Evolutionary conservation across 495 filamentous ascomycete genomes (phyloP).

Genomic region (Daldinia grandis): DNA sequence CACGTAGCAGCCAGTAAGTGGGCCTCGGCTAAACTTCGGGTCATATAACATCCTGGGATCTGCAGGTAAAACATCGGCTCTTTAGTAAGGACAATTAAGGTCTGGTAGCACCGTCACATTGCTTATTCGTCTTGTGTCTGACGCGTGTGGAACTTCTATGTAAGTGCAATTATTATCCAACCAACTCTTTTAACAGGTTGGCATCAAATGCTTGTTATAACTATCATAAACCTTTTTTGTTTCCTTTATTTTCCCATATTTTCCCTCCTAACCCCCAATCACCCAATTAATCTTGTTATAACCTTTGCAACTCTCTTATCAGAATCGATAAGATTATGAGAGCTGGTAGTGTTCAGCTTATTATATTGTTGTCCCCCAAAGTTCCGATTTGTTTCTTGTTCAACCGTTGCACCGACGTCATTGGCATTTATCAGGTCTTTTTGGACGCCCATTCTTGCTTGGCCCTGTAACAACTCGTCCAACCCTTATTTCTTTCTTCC

Average conservation of each 20-base stretch:
- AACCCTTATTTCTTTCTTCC: neutral
- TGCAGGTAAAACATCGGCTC: slow-evolving; percentile 22
- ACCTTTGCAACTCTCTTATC: neutral
- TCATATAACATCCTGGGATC: neutral
- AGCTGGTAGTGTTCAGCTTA: neutral
- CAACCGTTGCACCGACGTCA: slow-evolving; percentile 24
- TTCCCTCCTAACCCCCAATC: neutral
- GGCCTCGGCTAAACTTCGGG: slow-evolving; percentile 20
- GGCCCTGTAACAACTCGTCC: neutral
- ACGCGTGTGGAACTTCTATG: neutral
- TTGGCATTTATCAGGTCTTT: slow-evolving; percentile 13
- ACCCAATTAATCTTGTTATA: neutral
- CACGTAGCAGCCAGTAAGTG: neutral
- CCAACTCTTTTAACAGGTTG: neutral
- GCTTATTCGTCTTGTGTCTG: neutral
- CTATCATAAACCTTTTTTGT: slow-evolving; percentile 11
- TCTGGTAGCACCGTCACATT: slow-evolving; percentile 1
- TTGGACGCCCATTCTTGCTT: neutral
- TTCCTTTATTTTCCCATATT: neutral
- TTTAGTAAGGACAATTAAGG: neutral
- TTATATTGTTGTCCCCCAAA: neutral
- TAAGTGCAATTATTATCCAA: neutral
- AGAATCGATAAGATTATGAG: neutral
- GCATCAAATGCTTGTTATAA: neutral
- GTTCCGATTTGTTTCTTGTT: slow-evolving; percentile 16